Conservation (phyloP, 2,329 filamentous ascomycete species). For the Calcarisporium arbuscula region DNA sequence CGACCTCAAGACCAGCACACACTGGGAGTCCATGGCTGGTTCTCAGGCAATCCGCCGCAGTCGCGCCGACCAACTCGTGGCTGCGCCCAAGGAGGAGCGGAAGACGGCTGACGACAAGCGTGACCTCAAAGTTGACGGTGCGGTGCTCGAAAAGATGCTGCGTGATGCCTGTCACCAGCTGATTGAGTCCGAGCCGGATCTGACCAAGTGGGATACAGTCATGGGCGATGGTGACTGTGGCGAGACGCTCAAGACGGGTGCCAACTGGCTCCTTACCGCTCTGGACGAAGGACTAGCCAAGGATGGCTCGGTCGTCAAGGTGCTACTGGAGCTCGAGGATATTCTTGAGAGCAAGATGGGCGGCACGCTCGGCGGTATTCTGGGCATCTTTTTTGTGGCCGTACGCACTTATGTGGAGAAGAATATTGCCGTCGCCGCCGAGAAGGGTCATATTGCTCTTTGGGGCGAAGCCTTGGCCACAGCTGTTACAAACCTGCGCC, state of each 20-base stretch:
- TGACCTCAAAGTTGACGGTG: constrained; percentile 46
- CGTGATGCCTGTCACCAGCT: constrained; percentile 45
- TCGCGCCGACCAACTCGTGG: constrained; percentile 38
- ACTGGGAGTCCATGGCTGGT: constrained; percentile 47
- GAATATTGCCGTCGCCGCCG: constrained; percentile 22
- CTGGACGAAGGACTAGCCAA: constrained; percentile 32
- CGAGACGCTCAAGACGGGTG: constrained; percentile 52
- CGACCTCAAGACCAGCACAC: constrained; percentile 56
- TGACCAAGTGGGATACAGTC: constrained; percentile 56
- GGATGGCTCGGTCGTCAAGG: constrained; percentile 38
- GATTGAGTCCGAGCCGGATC: constrained; percentile 52
- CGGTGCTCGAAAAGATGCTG: constrained; percentile 47
- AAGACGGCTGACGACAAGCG: constrained; percentile 29
- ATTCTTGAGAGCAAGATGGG: constrained; percentile 52
- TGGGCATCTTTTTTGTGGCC: constrained; percentile 49
- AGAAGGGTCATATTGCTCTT: constrained; percentile 28
- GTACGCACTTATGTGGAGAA: constrained; percentile 35
- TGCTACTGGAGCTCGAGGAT: constrained; percentile 44
- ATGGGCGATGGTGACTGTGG: constrained; percentile 64
- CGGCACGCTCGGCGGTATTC: constrained; percentile 43
- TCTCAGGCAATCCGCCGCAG: constrained; percentile 30
- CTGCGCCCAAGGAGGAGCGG: constrained; percentile 24
- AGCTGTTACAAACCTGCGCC: constrained; percentile 39
- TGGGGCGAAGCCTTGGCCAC: constrained; percentile 37
- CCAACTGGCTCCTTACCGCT: constrained; percentile 40